Evolutionary conservation across 345 rosid species (phyloP), one percentile per base, ranked within the genome.

Genomic region (Lepidium aucheri): DNA sequence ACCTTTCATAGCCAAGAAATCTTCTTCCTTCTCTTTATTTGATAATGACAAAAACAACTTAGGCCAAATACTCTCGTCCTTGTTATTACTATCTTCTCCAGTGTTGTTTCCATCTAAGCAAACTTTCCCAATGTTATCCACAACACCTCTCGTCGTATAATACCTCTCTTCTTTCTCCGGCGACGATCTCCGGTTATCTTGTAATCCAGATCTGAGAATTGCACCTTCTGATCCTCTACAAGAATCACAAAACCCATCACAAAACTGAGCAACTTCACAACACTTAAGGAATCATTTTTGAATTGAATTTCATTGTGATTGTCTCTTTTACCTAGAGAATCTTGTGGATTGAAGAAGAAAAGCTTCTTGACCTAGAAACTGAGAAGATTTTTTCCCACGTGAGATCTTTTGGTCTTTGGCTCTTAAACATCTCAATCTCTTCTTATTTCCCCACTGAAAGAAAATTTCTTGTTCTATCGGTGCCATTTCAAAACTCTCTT

Each of bases 1-100:
- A 20, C 96, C 96, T 81, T 92, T 92, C 91, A 92, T 86, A 34
- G 93, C 91, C 90, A 89, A 72, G 81, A 87, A 89, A 81, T 92
- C 96, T 75, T 89, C 95, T 77, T 92, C 98, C 65, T 89, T 92
- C 74, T 89, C 96, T 82, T 92, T 92, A 65, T 41, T 86, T 1
- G 98, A 89, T 68, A 92, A 65, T 35, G 96, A 53, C 10, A 76
- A 68, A 40, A 82, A 82, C 50, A 92, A 63, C 70, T 74, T 89
- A 8, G 96, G 98, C 98, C 98, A 87, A 55, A 81, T 82, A 30
- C 36, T 24, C 22, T 71, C 58, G 38, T 46, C 63, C 62, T 42
- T 59, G 12, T 35, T 24, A 0, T 83, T 66, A 0, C 78, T 79
- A 47, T 84, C 91, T 80, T 78, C 83, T 43, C 80, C 67, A 77